Evolutionary conservation across 2,329 filamentous ascomycete species (phyloP), one percentile per base, ranked within the genome.

Genomic region (Talaromyces sp.): DNA sequence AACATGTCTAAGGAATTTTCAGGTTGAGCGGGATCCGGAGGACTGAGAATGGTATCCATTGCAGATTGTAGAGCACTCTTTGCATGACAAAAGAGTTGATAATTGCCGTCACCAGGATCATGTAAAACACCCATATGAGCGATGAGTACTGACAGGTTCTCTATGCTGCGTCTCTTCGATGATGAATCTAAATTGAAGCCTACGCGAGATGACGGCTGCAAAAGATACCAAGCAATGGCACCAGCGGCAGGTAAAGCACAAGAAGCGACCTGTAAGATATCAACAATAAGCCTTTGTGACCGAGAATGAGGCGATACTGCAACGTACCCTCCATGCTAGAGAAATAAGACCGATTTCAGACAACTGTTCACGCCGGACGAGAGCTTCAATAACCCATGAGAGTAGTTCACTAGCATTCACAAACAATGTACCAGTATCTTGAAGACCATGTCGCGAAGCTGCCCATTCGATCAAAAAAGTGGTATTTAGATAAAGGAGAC

Each of bases 381-480:
- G 46, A 44, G 61, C 61, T 35, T 63, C 46, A n/a, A 55, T 63
- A 12, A 63, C 61, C 61, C 61, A 63, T 14, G 48, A 50, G 28
- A 63, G 61, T 1, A 63, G 56, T 44, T 63, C 61, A 31, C 61
- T 55, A 5, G 61, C 61, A 37, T 63, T 60, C 14, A 44, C 28
- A 21, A 63, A 63, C 21, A 63, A 44, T 2, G 46, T 37, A 7
- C 37, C 33, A 5, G 39, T 42, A 37, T 60, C 42, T 25, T 59
- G 18, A 39, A 63, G 56, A 7, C 61, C 56, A 56, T 63, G 56
- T n/a, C 61, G 37, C 9, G 61, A 63, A 2, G 56, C 61, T 14
- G 61, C 61, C 61, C 61, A 63, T 56, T 63, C 61, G 37, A 63
- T 63, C n/a, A 63, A 40, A 40, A 63, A 63, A 5, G 56, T 63